Conservation (phyloP, 495 filamentous ascomycete genomes). For the Xylaria venustula region DNA sequence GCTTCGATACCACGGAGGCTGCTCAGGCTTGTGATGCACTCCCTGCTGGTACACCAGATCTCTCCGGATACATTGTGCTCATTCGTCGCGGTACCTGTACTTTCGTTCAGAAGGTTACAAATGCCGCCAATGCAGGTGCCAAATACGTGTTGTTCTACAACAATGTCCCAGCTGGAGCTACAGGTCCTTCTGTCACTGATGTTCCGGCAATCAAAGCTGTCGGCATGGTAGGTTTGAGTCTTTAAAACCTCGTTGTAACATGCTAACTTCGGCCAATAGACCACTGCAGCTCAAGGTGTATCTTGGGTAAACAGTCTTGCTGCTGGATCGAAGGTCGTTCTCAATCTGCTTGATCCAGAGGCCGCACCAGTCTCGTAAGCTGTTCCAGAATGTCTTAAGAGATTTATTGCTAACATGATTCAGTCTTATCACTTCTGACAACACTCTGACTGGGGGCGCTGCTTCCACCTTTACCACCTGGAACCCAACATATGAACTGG, state of each 20-base stretch:
- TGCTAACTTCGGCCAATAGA: slow-evolving; percentile 20
- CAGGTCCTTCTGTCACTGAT: slow-evolving; percentile 21
- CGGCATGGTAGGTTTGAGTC: slow-evolving; percentile 37
- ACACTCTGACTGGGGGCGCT: slow-evolving; percentile 42
- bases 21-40: slow-evolving; percentile 46
- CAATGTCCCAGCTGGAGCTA: slow-evolving; percentile 36
- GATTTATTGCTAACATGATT: slow-evolving; percentile 14
- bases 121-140: slow-evolving; percentile 51
- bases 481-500: slow-evolving; percentile 56
- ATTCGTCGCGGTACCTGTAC: slow-evolving; percentile 54
- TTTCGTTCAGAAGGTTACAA: slow-evolving; percentile 46
- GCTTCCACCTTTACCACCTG: slow-evolving; percentile 53
- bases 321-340: slow-evolving; percentile 36
- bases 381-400: too few species aligned
- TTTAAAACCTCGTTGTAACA: neutral
- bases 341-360: slow-evolving; percentile 42
- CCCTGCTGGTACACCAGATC: slow-evolving; percentile 46
- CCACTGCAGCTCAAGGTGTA: slow-evolving; percentile 43
- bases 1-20: slow-evolving; percentile 45
- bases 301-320: slow-evolving; percentile 39
- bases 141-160: slow-evolving; percentile 58
- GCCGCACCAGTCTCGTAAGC: slow-evolving; percentile 37
- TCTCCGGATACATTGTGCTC: slow-evolving; percentile 52
- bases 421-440: slow-evolving; percentile 26
- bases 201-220: slow-evolving; percentile 32